phyloP scores from a whole-genome alignment of 208 protist genomes.

The Histomonas meleagridis region DNA sequence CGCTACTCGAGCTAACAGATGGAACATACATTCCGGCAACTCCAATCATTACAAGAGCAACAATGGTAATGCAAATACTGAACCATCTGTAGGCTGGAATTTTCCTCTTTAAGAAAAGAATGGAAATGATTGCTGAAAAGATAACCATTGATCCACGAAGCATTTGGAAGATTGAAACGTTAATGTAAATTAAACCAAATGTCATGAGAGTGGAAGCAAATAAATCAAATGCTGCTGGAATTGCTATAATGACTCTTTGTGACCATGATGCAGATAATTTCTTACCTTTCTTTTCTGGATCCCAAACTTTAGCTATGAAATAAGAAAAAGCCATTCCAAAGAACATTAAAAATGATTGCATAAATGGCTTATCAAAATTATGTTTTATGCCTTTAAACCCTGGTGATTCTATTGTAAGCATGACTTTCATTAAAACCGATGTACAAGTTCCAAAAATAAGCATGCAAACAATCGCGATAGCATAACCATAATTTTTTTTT shows the following conservation, averaged over 20 bases:
- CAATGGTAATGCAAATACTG: background rate
- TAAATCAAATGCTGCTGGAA: background rate
- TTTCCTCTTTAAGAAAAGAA: background rate
- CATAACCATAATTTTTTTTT: too few relatives aligned
- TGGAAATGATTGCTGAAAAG: background rate
- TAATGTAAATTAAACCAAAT: background rate
- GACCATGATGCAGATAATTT: background rate
- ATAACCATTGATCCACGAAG: background rate
- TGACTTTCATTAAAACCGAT: background rate
- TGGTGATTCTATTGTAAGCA: background rate
- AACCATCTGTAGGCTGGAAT: background rate
- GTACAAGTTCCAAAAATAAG: background rate
- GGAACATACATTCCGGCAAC: background rate
- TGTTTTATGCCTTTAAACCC: background rate
- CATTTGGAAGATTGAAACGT: background rate
- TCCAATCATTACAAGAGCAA: background rate
- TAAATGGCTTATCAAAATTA: background rate
- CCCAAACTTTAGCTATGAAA: background rate
- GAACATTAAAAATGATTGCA: background rate
- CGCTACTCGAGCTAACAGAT: background rate
- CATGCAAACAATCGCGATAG: background rate
- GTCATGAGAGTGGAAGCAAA: background rate
- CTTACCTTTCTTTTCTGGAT: background rate
- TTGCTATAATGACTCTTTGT: background rate
- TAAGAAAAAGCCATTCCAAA: background rate